Percentiles rank a stretch among this genome's conserved stretches.
phyloP scores from a whole-genome alignment of 352 stramenopile genomes.

The Globisporangium orthogonon region DNA sequence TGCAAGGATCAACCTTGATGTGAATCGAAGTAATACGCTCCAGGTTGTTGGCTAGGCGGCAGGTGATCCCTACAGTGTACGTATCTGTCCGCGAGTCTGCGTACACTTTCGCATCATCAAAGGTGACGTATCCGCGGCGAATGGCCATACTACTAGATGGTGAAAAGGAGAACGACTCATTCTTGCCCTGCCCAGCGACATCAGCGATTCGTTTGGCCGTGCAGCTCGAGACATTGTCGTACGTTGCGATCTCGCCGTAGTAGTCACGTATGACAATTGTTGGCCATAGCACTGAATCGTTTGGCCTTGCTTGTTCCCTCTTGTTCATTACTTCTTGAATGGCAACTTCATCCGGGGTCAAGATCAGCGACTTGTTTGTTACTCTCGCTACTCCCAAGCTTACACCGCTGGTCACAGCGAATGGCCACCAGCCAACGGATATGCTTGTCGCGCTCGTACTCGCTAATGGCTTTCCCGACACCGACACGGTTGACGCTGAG shows the following conservation, averaged over 20 bases:
- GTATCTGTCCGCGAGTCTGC: slow-evolving; percentile 21
- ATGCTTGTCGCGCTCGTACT: slow-evolving; percentile 39
- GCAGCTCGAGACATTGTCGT: slow-evolving; percentile 29
- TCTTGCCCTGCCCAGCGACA: slow-evolving; percentile 11
- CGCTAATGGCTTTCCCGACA: slow-evolving; percentile 2
- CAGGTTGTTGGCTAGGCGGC: slow-evolving; percentile 20
- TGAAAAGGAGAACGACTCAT: slow-evolving; percentile 38
- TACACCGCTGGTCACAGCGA: slow-evolving; percentile 53
- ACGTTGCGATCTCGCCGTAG: slow-evolving; percentile 39
- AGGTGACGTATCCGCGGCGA: slow-evolving; percentile 40
- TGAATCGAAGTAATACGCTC: slow-evolving; percentile 13
- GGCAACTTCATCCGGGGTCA: neutral
- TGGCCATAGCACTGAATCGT: slow-evolving; percentile 32
- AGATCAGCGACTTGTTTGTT: neutral
- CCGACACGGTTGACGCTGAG: slow-evolving; percentile 17
- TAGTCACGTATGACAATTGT: slow-evolving; percentile 56
- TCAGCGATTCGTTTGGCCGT: slow-evolving; percentile 19
- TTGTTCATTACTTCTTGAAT: neutral
- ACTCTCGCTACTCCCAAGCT: slow-evolving; percentile 23
- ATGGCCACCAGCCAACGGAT: slow-evolving; percentile 48
- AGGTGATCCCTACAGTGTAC: slow-evolving; percentile 41
- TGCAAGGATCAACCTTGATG: slow-evolving; percentile 51
- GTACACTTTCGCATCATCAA: slow-evolving; percentile 30
- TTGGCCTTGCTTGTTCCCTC: neutral
- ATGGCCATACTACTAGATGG: slow-evolving; percentile 21